Evolutionary conservation across 305 asterid genomes (phyloP).

Genomic region (Rubia peregrina): DNA sequence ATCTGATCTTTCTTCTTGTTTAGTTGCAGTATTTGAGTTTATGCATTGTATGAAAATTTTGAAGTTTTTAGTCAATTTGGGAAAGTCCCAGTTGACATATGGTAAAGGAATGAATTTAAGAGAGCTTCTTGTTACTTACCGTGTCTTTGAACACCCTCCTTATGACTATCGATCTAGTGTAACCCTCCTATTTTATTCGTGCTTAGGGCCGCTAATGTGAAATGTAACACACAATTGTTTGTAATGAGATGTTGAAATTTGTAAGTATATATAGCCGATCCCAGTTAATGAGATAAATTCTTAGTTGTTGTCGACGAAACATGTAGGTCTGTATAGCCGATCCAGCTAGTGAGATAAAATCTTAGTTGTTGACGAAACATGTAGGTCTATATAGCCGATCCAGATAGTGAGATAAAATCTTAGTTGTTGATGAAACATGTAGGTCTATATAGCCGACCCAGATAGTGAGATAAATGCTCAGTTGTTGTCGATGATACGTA

Average conservation of each 20-base stretch:
- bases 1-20: background rate
- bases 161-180: too few species aligned
- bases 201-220: too few species aligned
- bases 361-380: background rate
- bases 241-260: background rate
- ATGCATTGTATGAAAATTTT: background rate
- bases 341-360: background rate
- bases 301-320: too few species aligned
- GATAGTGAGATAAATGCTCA: background rate
- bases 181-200: too few species aligned
- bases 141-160: conserved; percentile 12
- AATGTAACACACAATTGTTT: background rate
- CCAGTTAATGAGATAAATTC: background rate
- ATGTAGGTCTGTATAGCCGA: background rate
- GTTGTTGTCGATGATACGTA: background rate
- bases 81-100: conserved; percentile 10
- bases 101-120: background rate
- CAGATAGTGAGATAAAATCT: background rate
- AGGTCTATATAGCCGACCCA: background rate
- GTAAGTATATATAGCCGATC: background rate
- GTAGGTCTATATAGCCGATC: too few species aligned
- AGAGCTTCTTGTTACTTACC: conserved; percentile 22
- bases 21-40: background rate
- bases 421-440: background rate
- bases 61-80: conserved; percentile 9